Percentiles rank a stretch among this genome's conserved stretches.
Conservation (phyloP, 225 moss, liverwort and hornwort genomes). For the Neckera pumila region DNA sequence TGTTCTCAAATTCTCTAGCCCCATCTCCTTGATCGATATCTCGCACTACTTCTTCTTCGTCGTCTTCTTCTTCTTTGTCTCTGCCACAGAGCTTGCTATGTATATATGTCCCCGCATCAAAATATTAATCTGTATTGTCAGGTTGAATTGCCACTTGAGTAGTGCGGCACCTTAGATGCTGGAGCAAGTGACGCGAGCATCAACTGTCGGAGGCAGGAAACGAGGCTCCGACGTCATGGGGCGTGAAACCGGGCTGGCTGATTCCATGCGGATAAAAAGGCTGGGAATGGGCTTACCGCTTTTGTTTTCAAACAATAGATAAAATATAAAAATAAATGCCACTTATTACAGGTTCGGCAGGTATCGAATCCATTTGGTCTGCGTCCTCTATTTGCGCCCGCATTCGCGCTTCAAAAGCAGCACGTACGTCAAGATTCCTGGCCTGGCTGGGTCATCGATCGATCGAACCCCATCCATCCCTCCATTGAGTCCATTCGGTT, state of each 20-base stretch:
- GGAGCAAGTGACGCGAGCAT: background rate
- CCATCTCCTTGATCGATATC: background rate
- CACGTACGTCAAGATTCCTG: background rate
- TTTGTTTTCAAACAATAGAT: background rate
- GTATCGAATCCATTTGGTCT: background rate
- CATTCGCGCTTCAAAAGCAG: background rate
- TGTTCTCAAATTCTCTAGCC: background rate
- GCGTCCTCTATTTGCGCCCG: background rate
- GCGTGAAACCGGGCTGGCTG: background rate
- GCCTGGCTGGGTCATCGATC: background rate
- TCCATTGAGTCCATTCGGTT: background rate
- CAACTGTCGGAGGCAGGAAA: background rate
- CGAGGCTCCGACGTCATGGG: background rate
- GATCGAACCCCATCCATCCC: background rate
- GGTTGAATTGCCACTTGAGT: background rate
- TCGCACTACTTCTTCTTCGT: background rate
- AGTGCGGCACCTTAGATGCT: background rate
- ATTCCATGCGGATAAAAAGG: background rate
- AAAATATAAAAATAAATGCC: background rate
- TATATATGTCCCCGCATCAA: background rate
- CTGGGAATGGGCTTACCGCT: background rate
- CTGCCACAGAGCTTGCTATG: background rate
- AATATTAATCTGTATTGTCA: too few relatives aligned
- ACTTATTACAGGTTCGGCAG: background rate
- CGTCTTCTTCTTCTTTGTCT: background rate